Conservation (phyloP, 768 basidiomycete genomes). For the Jaapia argillacea region DNA sequence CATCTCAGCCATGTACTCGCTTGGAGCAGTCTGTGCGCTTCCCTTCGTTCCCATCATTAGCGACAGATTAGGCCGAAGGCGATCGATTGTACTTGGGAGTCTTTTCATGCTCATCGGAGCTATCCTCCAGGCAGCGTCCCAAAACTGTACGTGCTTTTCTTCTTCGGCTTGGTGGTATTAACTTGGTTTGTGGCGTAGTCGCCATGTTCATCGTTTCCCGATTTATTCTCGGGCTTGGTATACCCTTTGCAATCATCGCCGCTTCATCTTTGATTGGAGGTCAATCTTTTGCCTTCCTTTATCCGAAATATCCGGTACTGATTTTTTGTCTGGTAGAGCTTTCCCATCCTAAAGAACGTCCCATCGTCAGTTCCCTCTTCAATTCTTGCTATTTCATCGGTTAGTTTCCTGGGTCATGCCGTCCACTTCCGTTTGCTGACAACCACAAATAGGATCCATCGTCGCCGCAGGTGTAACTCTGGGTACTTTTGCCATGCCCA, state of each 20-base stretch:
- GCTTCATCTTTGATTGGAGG: slow-evolving; percentile 58
- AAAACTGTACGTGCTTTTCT: slow-evolving; percentile 30
- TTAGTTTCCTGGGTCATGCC: slow-evolving; percentile 8
- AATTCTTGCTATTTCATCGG: slow-evolving; percentile 56
- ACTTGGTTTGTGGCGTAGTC: slow-evolving; percentile 24
- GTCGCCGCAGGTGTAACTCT: slow-evolving; percentile 21
- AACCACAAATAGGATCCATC: slow-evolving; percentile 34
- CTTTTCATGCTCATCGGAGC: slow-evolving; percentile 37
- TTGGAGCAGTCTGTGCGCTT: slow-evolving; percentile 45
- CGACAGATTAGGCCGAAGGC: slow-evolving; percentile 39
- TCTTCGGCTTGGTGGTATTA: background rate
- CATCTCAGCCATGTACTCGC: slow-evolving; percentile 47
- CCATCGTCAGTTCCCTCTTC: slow-evolving; percentile 51
- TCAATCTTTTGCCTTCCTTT: slow-evolving; percentile 7
- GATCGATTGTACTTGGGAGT: slow-evolving; percentile 27
- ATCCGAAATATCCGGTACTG: slow-evolving; percentile 12
- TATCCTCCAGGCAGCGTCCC: slow-evolving; percentile 31
- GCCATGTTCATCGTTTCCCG: slow-evolving; percentile 51
- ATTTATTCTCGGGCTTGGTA: slow-evolving; percentile 47
- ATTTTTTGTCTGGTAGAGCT: slow-evolving; percentile 32
- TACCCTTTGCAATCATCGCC: slow-evolving; percentile 51
- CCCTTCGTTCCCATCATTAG: slow-evolving; percentile 43
- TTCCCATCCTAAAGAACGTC: slow-evolving; percentile 62
- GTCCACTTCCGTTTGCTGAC: background rate
- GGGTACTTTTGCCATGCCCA: slow-evolving; percentile 23